A percentile compares a stretch with the other conserved stretches of the same genome.
phyloP scores from a whole-genome alignment of 495 filamentous ascomycete genomes.

The Penicillium silybi region DNA sequence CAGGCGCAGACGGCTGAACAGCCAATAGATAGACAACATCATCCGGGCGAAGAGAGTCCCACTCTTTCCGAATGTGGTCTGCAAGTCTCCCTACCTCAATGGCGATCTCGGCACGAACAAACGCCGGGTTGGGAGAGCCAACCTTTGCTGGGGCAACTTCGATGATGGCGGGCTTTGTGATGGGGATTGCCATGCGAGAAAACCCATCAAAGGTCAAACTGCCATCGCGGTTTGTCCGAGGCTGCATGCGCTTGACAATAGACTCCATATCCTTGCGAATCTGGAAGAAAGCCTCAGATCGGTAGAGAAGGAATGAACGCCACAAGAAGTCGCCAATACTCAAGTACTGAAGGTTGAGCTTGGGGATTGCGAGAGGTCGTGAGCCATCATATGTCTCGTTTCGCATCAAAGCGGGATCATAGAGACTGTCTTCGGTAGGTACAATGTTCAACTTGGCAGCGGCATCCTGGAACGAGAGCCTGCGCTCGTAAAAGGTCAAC shows the following conservation, averaged over 20 bases:
- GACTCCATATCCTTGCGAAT: constrained; percentile 89
- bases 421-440: constrained; percentile 80
- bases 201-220: constrained; percentile 75
- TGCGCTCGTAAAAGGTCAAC: constrained; percentile 71
- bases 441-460: constrained; percentile 66
- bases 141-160: constrained; percentile 83
- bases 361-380: constrained; percentile 84
- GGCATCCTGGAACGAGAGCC: constrained; percentile 77
- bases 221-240: constrained; percentile 57
- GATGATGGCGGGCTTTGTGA: constrained; percentile 80
- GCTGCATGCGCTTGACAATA: constrained; percentile 71
- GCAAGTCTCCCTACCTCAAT: constrained; percentile 77
- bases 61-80: constrained; percentile 74
- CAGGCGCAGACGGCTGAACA: constrained; percentile 51
- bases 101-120: constrained; percentile 82
- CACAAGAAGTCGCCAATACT: constrained; percentile 94
- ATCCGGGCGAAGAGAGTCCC: constrained; percentile 84
- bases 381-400: constrained; percentile 90
- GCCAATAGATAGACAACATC: constrained; percentile 88
- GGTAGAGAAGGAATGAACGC: constrained; percentile 83
- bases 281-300: constrained; percentile 90
- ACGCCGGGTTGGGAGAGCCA: constrained; percentile 78
- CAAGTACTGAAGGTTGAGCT: constrained; percentile 92
- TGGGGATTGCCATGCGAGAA: constrained; percentile 87
- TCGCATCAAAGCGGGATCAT: constrained; percentile 75